These are phyloP conservation scores for Pichia scutulata DNA, from an alignment of 805 yeast genomes.

Conservation along the genomic window DNA sequence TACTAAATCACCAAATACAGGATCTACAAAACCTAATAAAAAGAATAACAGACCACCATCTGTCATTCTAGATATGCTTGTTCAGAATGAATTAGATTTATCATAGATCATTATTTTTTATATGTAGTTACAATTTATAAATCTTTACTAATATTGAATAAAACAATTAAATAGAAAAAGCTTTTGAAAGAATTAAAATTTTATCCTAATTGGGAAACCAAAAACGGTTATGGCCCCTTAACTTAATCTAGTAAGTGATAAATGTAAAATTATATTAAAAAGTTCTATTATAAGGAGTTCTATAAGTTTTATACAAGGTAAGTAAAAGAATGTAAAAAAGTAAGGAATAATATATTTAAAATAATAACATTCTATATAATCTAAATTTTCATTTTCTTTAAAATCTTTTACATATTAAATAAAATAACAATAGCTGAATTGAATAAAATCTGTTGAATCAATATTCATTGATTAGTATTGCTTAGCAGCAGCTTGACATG, in stretches of 20 bases:
- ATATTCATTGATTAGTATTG: slow-evolving; percentile 44
- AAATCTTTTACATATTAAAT: neutral
- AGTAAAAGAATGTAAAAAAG: neutral
- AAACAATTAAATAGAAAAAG: neutral
- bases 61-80: slow-evolving; percentile 31
- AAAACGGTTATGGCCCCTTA: no score
- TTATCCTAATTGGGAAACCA: neutral
- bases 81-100: slow-evolving; percentile 14
- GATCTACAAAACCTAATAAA: neutral
- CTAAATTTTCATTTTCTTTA: neutral
- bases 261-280: neutral
- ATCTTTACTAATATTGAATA: neutral
- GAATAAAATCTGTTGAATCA: neutral
- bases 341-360: neutral
- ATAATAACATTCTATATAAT: neutral
- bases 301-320: neutral
- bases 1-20: neutral
- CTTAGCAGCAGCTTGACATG: slow-evolving; percentile 91
- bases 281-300: neutral
- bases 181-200: neutral
- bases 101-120: neutral
- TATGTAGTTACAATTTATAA: neutral
- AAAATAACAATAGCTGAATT: neutral
- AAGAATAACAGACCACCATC: slow-evolving; percentile 32
- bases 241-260: no score